A percentile compares a stretch with the other conserved stretches of the same genome.
phyloP scores from a whole-genome alignment of 192 early-diverging fungal species.

The Linnemannia exigua region DNA sequence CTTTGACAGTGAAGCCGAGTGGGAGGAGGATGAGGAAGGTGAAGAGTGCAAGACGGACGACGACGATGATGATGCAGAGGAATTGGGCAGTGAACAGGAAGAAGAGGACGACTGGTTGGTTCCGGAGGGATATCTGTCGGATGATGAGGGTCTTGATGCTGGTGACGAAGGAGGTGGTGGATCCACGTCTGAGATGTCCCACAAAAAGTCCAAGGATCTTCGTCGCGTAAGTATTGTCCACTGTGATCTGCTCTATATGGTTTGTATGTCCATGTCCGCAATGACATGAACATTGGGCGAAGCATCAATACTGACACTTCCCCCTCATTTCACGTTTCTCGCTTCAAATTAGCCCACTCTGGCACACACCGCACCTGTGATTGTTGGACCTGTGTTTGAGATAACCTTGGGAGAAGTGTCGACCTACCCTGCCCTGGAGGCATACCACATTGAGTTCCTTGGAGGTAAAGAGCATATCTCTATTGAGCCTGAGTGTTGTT shows the following conservation, averaged over 20 bases:
- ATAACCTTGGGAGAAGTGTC: conserved; percentile 40
- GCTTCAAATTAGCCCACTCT: conserved; percentile 11
- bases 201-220: conserved; percentile 36
- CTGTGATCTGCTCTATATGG: not conserved
- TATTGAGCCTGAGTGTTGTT: not conserved
- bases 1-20: conserved; percentile 91
- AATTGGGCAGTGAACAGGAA: conserved; percentile 66
- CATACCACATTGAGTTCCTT: conserved; percentile 50
- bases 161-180: conserved; percentile 48
- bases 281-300: not conserved
- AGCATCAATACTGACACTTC: not conserved
- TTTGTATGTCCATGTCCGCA: not conserved
- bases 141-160: conserved; percentile 73
- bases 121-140: conserved; percentile 89
- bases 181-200: conserved; percentile 13
- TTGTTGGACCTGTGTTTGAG: conserved; percentile 56
- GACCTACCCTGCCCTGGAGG: conserved; percentile 39
- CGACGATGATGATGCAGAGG: conserved; percentile 82
- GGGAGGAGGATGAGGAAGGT: conserved; percentile 92
- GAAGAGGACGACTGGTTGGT: conserved; percentile 86
- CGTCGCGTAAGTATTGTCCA: conserved; percentile 49
- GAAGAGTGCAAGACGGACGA: conserved; percentile 86
- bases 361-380: conserved; percentile 31
- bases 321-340: not conserved
- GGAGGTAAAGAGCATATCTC: conserved; percentile 18